These are phyloP conservation scores for Candida sphagnicola DNA, from an alignment of 805 yeast species.

Conservation along the genomic window DNA sequence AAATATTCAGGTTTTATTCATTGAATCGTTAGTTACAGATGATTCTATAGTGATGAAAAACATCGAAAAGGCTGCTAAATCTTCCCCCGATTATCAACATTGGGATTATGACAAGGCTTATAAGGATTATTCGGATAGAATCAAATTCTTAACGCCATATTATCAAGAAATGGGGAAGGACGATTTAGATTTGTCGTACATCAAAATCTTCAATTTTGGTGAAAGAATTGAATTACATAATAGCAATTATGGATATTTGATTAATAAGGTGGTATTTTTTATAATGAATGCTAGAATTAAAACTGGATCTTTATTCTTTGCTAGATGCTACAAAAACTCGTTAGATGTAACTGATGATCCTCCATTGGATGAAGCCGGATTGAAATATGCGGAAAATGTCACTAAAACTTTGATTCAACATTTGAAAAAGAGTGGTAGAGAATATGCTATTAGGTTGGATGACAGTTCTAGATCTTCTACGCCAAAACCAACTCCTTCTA, in stretches of 20 bases:
- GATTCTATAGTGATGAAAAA: conserved; percentile 64
- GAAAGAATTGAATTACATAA: conserved; percentile 76
- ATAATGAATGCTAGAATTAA: conserved; percentile 87
- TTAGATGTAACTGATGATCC: conserved; percentile 72
- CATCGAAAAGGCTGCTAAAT: conserved; percentile 72
- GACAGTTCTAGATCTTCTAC: not conserved
- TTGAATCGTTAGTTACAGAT: conserved; percentile 83
- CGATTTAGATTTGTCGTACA: conserved; percentile 53
- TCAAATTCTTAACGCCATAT: conserved; percentile 59
- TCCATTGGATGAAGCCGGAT: conserved; percentile 72
- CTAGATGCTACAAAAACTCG: conserved; percentile 64
- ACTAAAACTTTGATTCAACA: conserved; percentile 50
- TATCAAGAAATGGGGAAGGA: conserved; percentile 68
- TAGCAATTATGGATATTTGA: conserved; percentile 81
- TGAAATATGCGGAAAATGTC: conserved; percentile 60
- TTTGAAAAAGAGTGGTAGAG: conserved; percentile 31
- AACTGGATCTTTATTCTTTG: conserved; percentile 88
- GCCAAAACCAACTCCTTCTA: conserved; percentile 14
- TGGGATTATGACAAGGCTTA: conserved; percentile 76
- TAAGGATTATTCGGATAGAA: conserved; percentile 70
- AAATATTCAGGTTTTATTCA: conserved; percentile 76
- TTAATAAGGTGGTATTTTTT: conserved; percentile 87
- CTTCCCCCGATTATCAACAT: conserved; percentile 80
- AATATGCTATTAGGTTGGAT: conserved; percentile 18
- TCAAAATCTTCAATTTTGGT: conserved; percentile 89